phyloP scores from a whole-genome alignment of 805 yeast genomes.

The Candida boidinii region DNA sequence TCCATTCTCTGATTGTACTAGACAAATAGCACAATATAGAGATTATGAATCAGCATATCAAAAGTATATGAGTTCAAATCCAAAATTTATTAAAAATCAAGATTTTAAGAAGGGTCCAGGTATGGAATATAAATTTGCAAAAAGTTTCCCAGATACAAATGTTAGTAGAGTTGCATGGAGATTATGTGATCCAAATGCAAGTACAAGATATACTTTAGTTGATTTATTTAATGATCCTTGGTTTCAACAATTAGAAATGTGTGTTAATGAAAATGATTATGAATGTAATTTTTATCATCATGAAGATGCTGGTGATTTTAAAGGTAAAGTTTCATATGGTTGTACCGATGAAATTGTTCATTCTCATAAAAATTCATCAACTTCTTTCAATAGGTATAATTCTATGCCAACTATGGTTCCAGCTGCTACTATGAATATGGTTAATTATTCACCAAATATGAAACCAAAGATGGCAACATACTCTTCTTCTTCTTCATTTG shows the following conservation, averaged over 20 bases:
- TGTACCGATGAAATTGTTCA: conserved; percentile 1
- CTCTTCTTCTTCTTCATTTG: not conserved
- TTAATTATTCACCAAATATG: not conserved
- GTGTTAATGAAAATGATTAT: conserved; percentile 39
- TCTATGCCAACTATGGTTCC: not conserved
- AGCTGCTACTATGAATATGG: not conserved
- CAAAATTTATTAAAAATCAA: conserved; percentile 40
- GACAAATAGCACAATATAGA: conserved; percentile 48
- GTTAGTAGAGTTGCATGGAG: conserved; percentile 76
- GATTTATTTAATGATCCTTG: conserved; percentile 59
- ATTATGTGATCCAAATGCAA: conserved; percentile 55
- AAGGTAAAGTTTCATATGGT: conserved; percentile 15
- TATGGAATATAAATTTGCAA: conserved; percentile 60
- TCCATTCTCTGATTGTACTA: conserved; percentile 43
- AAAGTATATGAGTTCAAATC: conserved; percentile 23
- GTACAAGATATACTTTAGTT: conserved; percentile 49
- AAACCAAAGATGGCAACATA: not conserved
- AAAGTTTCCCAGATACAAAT: conserved; percentile 49
- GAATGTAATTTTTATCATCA: conserved; percentile 15
- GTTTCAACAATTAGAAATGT: conserved; percentile 55
- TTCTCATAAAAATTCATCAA: not conserved
- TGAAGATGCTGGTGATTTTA: conserved; percentile 7
- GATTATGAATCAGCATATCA: conserved; percentile 39
- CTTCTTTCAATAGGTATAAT: not conserved
- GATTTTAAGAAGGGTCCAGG: conserved; percentile 51